Conservation (phyloP, 163 green algal genomes). For the Scenedesmus sp. region DNA sequence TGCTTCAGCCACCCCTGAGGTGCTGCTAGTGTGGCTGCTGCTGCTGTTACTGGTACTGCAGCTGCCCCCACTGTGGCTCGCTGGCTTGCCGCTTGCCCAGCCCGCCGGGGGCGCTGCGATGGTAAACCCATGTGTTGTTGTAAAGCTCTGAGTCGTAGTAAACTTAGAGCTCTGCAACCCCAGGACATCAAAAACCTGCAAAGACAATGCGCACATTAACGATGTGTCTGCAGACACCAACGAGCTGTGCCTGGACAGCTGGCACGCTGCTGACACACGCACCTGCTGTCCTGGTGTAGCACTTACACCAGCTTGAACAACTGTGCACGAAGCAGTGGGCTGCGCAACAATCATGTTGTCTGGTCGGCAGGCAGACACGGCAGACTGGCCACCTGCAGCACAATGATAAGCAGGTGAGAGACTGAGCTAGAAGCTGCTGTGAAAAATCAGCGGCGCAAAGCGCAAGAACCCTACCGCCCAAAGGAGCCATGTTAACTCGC, state of each 20-base stretch:
- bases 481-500: neutral
- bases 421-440: neutral
- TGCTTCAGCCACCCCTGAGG: neutral
- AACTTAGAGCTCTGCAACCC: conserved; percentile 16
- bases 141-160: conserved; percentile 44
- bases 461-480: neutral
- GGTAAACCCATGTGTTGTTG: conserved; percentile 53
- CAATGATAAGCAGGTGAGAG: neutral
- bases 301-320: conserved; percentile 29
- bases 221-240: neutral
- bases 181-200: conserved; percentile 14
- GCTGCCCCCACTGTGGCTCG: neutral
- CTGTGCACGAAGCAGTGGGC: conserved; percentile 18
- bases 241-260: neutral
- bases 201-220: neutral
- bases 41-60: conserved; percentile 40
- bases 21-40: conserved; percentile 14
- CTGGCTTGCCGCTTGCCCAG: neutral
- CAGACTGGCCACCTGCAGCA: neutral
- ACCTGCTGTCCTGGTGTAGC: conserved; percentile 21
- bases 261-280: neutral
- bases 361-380: neutral
- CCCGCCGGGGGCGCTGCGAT: conserved; percentile 19
- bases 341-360: conserved; percentile 18
- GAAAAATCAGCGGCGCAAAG: neutral